Conservation (phyloP, 2,329 filamentous ascomycete species). For the Geosmithia putterillii region DNA sequence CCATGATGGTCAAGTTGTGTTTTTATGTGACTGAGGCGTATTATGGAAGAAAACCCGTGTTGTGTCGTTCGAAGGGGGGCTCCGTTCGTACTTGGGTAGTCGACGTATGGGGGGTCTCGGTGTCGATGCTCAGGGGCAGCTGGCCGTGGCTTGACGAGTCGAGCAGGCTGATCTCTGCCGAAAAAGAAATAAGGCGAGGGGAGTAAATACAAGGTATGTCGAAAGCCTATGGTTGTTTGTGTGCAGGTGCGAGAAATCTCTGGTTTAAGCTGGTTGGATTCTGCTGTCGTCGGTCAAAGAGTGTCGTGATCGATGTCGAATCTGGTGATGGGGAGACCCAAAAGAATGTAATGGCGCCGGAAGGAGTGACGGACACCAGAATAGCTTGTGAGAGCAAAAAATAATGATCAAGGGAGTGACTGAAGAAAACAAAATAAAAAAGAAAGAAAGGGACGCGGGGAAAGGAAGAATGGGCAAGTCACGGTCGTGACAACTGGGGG, state of each 20-base stretch:
- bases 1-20: conserved; percentile 13
- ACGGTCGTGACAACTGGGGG: background rate
- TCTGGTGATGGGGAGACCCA: conserved; percentile 1
- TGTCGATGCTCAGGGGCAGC: too few species aligned
- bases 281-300: background rate
- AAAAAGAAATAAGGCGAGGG: too few species aligned
- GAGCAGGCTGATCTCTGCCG: too few species aligned
- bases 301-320: background rate
- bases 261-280: background rate
- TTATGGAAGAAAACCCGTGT: too few species aligned
- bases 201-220: too few species aligned
- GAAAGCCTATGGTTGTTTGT: background rate
- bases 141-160: too few species aligned
- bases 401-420: conserved; percentile 35
- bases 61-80: background rate
- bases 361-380: conserved; percentile 39
- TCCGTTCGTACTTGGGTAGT: too few species aligned
- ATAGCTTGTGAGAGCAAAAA: conserved; percentile 1
- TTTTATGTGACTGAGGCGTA: too few species aligned
- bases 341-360: conserved; percentile 32
- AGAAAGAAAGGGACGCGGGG: conserved; percentile 26
- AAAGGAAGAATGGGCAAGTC: conserved; percentile 11
- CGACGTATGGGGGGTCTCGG: too few species aligned
- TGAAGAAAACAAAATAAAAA: conserved; percentile 35
- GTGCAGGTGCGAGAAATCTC: background rate